phyloP scores from a whole-genome alignment of 805 yeast genomes.

The Yarrowia keelungensis region DNA sequence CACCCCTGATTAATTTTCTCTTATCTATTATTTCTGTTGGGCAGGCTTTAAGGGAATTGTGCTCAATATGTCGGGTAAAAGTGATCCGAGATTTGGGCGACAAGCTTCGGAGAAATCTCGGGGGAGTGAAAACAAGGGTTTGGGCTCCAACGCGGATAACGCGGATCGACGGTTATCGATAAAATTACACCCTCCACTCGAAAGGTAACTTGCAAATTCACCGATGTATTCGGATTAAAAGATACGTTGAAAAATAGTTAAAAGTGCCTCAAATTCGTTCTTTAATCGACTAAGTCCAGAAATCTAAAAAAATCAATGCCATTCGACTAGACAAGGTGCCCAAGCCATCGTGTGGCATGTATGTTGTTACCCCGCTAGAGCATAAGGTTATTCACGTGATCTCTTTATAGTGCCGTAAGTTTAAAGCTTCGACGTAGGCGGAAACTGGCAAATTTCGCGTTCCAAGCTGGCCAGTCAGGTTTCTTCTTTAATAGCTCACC shows the following conservation, averaged over 20 bases:
- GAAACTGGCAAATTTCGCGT: too few species aligned
- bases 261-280: neutral
- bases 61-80: slow-evolving; percentile 16
- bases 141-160: slow-evolving; percentile 6
- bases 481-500: too few species aligned
- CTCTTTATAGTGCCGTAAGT: too few species aligned
- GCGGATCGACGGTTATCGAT: slow-evolving; percentile 23
- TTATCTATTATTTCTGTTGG: neutral
- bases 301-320: neutral
- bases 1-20: slow-evolving; percentile 2
- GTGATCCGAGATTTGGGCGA: slow-evolving; percentile 21
- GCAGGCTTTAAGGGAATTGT: slow-evolving; percentile 23
- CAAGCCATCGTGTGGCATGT: slow-evolving; percentile 3
- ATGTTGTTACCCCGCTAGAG: neutral
- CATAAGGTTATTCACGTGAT: neutral
- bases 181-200: neutral
- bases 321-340: neutral
- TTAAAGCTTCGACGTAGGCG: too few species aligned
- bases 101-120: slow-evolving; percentile 32
- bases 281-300: slow-evolving; percentile 6
- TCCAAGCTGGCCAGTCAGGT: too few species aligned
- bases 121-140: slow-evolving; percentile 10
- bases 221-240: neutral
- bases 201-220: too few species aligned
- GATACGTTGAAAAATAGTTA: neutral